Percentiles rank a stretch among this genome's conserved stretches.
Evolutionary conservation across 306 rosid species (phyloP).

Genomic region (Ochetophila trinervis): DNA sequence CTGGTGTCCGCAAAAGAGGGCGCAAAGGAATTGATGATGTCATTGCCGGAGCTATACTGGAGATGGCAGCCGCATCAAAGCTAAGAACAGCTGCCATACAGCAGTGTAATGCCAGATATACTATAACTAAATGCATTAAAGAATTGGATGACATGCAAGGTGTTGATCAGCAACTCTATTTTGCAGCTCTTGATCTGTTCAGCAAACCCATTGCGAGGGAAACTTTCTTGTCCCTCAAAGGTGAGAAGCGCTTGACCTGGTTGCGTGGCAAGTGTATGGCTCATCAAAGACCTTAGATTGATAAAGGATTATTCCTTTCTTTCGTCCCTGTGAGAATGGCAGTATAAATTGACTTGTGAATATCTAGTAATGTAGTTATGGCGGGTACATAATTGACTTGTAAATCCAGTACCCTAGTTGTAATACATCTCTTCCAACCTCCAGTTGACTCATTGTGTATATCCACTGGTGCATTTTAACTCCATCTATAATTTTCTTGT

Average conservation of each 20-base stretch:
- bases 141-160: constrained; percentile 58
- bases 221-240: constrained; percentile 62
- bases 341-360: not conserved
- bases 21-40: constrained; percentile 62
- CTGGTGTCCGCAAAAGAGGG: constrained; percentile 54
- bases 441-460: not conserved
- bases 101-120: constrained; percentile 45
- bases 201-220: constrained; percentile 62
- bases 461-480: not conserved
- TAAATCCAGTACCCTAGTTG: too few species aligned
- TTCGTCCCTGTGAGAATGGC: not conserved
- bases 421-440: too few species aligned
- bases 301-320: not conserved
- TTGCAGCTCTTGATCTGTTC: constrained; percentile 68
- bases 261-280: constrained; percentile 49
- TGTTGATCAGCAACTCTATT: constrained; percentile 56
- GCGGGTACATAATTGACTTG: too few species aligned
- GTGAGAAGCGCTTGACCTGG: constrained; percentile 62
- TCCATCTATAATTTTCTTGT: not conserved
- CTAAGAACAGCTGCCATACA: constrained; percentile 54
- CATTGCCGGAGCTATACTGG: constrained; percentile 63
- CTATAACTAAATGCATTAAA: constrained; percentile 60
- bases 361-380: too few species aligned
- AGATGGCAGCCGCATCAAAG: constrained; percentile 82
- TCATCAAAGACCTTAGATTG: constrained; percentile 26